Conservation (phyloP, 225 moss, liverwort and hornwort species). For the Antitrichia curtipendula region DNA sequence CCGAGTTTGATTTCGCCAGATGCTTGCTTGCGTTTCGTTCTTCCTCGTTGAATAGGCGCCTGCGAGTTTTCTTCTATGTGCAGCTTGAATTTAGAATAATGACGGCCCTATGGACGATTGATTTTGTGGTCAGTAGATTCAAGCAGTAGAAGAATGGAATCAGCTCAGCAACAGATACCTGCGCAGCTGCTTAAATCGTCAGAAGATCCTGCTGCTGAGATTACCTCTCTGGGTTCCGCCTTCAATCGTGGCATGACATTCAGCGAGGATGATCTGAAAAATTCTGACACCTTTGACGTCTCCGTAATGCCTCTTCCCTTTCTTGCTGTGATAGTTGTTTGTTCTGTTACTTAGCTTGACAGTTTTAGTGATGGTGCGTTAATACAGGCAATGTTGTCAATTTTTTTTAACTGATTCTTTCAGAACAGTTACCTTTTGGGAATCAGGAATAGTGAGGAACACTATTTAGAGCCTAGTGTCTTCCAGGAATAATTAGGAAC, state of each 20-base stretch:
- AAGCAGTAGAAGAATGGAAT: conserved; percentile 35
- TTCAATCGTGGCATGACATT: conserved; percentile 66
- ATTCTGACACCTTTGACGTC: conserved; percentile 92
- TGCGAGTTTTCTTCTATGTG: not conserved
- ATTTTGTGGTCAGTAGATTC: conserved; percentile 23
- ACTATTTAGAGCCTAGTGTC: not conserved
- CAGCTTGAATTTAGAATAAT: not conserved
- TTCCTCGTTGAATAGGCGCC: not conserved
- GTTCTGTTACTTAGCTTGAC: not conserved
- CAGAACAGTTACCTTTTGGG: not conserved
- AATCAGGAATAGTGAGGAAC: not conserved
- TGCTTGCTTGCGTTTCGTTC: not conserved
- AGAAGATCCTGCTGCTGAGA: conserved; percentile 50
- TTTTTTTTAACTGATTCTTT: not conserved
- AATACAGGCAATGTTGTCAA: not conserved
- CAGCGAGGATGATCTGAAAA: conserved; percentile 92
- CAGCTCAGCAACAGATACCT: conserved; percentile 29
- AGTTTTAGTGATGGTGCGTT: not conserved
- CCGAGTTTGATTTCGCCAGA: not conserved
- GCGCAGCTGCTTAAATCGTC: conserved; percentile 30
- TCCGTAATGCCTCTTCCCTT: conserved; percentile 38
- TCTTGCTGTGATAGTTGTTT: not conserved
- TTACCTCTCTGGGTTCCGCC: conserved; percentile 37
- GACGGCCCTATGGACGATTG: not conserved
- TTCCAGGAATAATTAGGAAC: not conserved